A percentile compares a stretch with the other conserved stretches of the same genome.
phyloP scores from a whole-genome alignment of 169 alveolate genomes.

The Theileria annulata region DNA sequence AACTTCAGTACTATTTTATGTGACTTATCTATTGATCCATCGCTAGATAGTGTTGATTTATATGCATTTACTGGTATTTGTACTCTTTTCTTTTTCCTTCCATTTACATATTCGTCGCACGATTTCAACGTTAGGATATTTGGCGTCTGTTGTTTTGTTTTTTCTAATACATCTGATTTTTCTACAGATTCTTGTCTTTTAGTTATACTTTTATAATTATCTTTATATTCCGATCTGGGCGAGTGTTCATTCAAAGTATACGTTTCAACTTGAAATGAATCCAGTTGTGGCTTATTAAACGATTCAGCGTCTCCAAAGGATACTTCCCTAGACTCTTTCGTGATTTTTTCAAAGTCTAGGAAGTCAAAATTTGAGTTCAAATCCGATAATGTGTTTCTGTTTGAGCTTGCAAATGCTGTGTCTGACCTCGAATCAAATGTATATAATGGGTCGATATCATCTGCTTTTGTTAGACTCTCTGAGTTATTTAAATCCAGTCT shows the following conservation, averaged over 20 bases:
- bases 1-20: conserved; percentile 31
- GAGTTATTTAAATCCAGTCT: neutral
- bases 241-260: neutral
- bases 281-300: neutral
- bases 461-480: neutral
- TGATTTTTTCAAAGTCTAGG: neutral
- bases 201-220: neutral
- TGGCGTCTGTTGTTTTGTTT: neutral
- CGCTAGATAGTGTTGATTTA: conserved; percentile 1
- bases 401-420: neutral
- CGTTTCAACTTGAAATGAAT: neutral
- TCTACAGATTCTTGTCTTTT: neutral
- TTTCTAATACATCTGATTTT: neutral
- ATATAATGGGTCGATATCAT: neutral
- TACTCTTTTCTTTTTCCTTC: conserved; percentile 40
- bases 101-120: conserved; percentile 26
- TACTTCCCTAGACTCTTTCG: neutral
- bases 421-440: neutral
- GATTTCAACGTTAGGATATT: conserved; percentile 37
- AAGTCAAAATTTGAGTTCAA: conserved; percentile 4
- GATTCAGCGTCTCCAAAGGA: neutral
- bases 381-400: neutral
- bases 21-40: conserved; percentile 9
- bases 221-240: neutral
- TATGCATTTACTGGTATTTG: conserved; percentile 48